Base-by-base conservation (phyloP, 177 flowering plant genomes). In the Telopea speciosissima region DNA sequence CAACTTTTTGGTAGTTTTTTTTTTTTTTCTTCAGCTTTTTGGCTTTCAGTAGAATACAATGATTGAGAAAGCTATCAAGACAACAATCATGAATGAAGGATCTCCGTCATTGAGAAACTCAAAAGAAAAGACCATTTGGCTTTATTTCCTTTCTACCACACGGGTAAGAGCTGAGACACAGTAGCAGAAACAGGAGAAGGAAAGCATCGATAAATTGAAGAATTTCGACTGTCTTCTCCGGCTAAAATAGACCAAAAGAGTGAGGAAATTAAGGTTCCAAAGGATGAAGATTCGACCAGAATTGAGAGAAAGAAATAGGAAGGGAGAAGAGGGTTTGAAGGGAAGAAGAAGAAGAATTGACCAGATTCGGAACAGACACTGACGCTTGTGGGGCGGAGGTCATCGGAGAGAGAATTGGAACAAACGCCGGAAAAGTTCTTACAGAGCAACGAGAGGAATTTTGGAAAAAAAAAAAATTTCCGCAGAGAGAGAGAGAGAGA, bases 281-380 rank as follows among this genome's bases (percentile, higher is more conserved):
- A 13, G 52, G 23, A 36, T 25, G 62, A 52, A 54, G 24, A 52
- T 25, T 42, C 3, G 10, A 7, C 9, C 16, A 9, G 19, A 66
- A 66, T 22, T 8, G n/a, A n/a, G n/a, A n/a, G n/a, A n/a, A n/a
- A 14, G 42, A 33, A 21, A 24, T 36, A 59, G 13, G 10, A 69
- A 60, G 17, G 44, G 42, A 63, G 67, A 73, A 33, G 63, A 28
- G 31, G 31, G 31, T 28, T 62, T 4, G 2, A 61, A 36, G 75
- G 67, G 36, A 42, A 21, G 23, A 17, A 3, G 33, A 11, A 42
- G 36, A 26, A 63, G 65, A 17, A 11, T 63, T 63, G 23, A 28
- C 42, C 66, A 22, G 66, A 63, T 25, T 14, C 7, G 3, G 42
- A 63, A 63, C 66, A 28, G 22, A 63, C 66, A 10, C 42, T 13